These are phyloP conservation scores for Rhodotorula toruloides DNA, from an alignment of 768 basidiomycete genomes.

Conservation along the genomic window DNA sequence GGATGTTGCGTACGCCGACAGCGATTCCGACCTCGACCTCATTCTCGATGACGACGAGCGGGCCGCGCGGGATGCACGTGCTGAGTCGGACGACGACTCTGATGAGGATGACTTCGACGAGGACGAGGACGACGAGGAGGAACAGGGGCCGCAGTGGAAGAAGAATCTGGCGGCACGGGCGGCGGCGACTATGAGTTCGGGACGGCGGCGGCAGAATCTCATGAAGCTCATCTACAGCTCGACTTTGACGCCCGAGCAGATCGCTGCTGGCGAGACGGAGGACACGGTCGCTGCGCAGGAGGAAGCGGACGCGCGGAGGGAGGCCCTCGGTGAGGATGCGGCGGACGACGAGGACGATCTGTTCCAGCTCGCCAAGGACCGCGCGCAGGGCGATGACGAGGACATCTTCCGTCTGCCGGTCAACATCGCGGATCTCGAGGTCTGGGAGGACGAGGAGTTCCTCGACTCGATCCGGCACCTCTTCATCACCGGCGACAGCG, in stretches of 20 bases:
- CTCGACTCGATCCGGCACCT: slow-evolving; percentile 78
- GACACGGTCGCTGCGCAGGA: slow-evolving; percentile 25
- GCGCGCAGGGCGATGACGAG: slow-evolving; percentile 31
- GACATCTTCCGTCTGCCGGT: slow-evolving; percentile 42
- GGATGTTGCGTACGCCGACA: slow-evolving; percentile 39
- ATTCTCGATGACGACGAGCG: slow-evolving; percentile 45
- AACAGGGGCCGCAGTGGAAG: slow-evolving; percentile 68
- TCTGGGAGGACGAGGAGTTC: slow-evolving; percentile 79
- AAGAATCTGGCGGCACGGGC: slow-evolving; percentile 57
- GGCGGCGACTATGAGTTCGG: slow-evolving; percentile 50
- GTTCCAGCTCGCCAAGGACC: slow-evolving; percentile 54
- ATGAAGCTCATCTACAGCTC: slow-evolving; percentile 77
- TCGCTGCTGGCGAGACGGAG: slow-evolving; percentile 52
- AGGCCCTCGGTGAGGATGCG: slow-evolving; percentile 18
- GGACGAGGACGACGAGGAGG: slow-evolving; percentile 50
- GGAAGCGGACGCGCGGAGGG: slow-evolving; percentile 36
- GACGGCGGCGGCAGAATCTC: slow-evolving; percentile 62
- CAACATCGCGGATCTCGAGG: slow-evolving; percentile 55
- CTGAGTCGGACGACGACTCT: slow-evolving; percentile 58
- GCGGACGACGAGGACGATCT: slow-evolving; percentile 49
- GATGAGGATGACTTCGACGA: slow-evolving; percentile 49
- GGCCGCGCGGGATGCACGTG: slow-evolving; percentile 43
- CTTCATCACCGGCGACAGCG: slow-evolving; percentile 73
- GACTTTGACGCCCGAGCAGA: slow-evolving; percentile 63
- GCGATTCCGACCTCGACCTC: slow-evolving; percentile 43